Base-by-base conservation (phyloP, 805 yeast genomes). In the Torulaspora gathmanii region DNA sequence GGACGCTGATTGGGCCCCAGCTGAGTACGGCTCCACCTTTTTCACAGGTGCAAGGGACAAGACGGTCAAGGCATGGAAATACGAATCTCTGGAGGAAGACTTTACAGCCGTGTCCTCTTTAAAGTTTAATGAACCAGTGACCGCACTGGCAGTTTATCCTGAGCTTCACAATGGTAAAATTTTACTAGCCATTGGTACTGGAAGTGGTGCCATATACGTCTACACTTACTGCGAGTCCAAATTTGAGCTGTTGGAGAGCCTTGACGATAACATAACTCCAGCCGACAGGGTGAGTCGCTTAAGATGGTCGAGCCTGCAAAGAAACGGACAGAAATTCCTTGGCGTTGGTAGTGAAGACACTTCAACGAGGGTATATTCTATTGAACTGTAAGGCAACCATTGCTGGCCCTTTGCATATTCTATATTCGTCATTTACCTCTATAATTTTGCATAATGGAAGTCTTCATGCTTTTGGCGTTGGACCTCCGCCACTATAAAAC, bases 1-100 rank as follows among this genome's bases (percentile, higher is more conserved):
- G 99, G 98, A 93, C 68, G 82, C 91, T 61, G 77, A 85, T 30
- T 93, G 97, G 96, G 70, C 82, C 0, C 87, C 89, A 4, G 48
- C 57, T n/a, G 69, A 57, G 3, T 60, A 59, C 39, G 74, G 70
- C 6, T 40, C 54, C n/a, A 61, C 63, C n/a, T 90, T 91, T 58
- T 73, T 86, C 12, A 90, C 97, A 0, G 95, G 83, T 0, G 83
- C 95, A 2, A 78, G 99, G 63, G 99, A 93, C 63, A 85, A 82
- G 58, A 75, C 80, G 2, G 62, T 90, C 40, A 86, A 85, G 58
- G 68, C 82, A 13, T 90, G 96, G 96, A 67, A 67, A 38, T 64
- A 78, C 8, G 55, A 65, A 2, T 60, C 54, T 2, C 69, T 62
- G 15, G 58, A 59, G 9, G 72, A 67, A 4, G 64, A 58, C 1